These are phyloP conservation scores for Solanum etuberosum DNA, from an alignment of 257 asterid genomes.

Conservation along the genomic window DNA sequence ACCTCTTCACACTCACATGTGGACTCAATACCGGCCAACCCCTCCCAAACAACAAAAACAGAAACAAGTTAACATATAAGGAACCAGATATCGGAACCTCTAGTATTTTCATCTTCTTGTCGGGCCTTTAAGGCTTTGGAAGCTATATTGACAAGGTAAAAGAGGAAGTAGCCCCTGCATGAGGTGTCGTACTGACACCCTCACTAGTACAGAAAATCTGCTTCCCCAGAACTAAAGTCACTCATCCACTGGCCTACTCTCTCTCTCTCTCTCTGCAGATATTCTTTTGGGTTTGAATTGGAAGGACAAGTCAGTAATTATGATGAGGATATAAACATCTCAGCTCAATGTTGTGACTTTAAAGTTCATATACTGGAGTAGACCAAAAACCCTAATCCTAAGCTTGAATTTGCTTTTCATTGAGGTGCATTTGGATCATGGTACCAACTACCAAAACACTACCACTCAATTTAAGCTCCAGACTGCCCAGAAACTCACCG, in stretches of 20 bases:
- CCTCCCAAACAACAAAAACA: neutral
- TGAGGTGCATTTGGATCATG: neutral
- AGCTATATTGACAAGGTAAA: neutral
- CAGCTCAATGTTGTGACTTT: neutral
- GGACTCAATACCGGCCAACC: neutral
- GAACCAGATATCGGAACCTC: neutral
- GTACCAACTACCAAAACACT: neutral
- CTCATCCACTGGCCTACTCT: neutral
- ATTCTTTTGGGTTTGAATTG: neutral
- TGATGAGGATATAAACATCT: neutral
- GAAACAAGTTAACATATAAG: neutral
- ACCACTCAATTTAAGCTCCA: neutral
- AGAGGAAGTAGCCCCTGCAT: neutral
- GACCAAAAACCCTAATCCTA: neutral
- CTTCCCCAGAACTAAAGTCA: neutral
- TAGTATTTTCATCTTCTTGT: neutral
- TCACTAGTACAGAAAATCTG: neutral
- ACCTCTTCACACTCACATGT: neutral
- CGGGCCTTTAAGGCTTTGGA: neutral
- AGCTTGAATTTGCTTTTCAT: neutral
- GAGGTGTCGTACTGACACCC: neutral
- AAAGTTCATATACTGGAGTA: neutral
- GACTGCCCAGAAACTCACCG: slow-evolving; percentile 30
- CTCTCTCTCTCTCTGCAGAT: neutral
- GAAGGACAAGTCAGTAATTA: neutral